These are phyloP conservation scores for Alnus rubra DNA, from an alignment of 306 rosid species.

Conservation along the genomic window DNA sequence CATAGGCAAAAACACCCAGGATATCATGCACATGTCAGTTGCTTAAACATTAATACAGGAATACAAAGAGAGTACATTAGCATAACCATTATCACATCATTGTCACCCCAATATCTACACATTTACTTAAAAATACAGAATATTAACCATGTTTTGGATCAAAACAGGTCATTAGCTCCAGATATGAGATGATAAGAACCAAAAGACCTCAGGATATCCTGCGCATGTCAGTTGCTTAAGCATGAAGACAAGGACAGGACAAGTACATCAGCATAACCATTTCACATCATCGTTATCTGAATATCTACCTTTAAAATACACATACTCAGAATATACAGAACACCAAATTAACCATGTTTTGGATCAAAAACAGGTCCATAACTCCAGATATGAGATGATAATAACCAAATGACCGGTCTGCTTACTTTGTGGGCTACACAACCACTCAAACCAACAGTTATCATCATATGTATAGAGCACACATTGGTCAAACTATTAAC, in stretches of 20 bases:
- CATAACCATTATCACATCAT: background rate
- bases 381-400: background rate
- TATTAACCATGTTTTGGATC: no score
- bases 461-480: background rate
- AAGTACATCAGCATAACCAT: no score
- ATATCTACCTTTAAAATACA: background rate
- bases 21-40: background rate
- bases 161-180: no score
- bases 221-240: constrained; percentile 15
- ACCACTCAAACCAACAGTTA: background rate
- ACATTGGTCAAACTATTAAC: constrained; percentile 13
- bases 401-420: background rate
- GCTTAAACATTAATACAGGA: constrained; percentile 15
- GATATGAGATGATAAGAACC: no score
- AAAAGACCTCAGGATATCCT: background rate
- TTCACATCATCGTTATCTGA: background rate
- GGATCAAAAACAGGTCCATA: background rate
- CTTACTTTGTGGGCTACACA: background rate
- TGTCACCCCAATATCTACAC: no score
- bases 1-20: constrained; percentile 1
- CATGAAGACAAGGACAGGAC: no score
- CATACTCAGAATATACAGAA: background rate
- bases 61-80: constrained; percentile 14
- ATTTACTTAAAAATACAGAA: no score
- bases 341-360: background rate